These are phyloP conservation scores for Cinnamomum micranthum DNA, from an alignment of 164 flowering plant genomes.

Conservation along the genomic window DNA sequence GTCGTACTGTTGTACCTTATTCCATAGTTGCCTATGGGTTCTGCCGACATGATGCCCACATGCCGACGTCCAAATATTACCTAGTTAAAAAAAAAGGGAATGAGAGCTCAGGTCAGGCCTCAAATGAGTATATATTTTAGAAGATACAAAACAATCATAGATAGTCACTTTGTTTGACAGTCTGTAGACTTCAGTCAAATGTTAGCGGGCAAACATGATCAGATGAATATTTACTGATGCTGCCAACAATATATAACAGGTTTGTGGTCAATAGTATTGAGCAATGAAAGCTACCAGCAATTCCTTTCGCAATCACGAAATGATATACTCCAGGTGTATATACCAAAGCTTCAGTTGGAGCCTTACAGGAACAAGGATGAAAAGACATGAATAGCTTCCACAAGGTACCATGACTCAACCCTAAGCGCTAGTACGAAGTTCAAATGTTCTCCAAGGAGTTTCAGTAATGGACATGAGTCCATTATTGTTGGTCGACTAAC, in stretches of 20 bases:
- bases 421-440: too few species aligned
- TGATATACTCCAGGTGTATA: too few species aligned
- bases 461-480: too few species aligned
- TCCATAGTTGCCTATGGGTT: conserved; percentile 96
- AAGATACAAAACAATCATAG: neutral
- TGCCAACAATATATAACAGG: neutral
- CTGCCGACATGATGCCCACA: conserved; percentile 95
- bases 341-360: neutral
- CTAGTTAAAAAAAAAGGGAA: conserved; percentile 28
- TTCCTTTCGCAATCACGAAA: neutral
- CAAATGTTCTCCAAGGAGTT: too few species aligned
- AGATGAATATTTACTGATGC: neutral
- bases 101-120: neutral
- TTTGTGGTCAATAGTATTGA: neutral
- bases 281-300: neutral
- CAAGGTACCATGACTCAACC: too few species aligned
- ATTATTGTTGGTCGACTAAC: too few species aligned
- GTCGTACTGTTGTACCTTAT: conserved; percentile 50
- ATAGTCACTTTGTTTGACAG: neutral
- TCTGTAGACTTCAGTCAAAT: conserved; percentile 2
- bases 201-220: neutral
- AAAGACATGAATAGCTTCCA: neutral
- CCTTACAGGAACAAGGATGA: neutral
- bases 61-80: conserved; percentile 82
- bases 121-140: neutral